Evolutionary conservation across 495 filamentous ascomycete genomes (phyloP), one percentile per base, ranked within the genome.

Genomic region (Podospora conica): DNA sequence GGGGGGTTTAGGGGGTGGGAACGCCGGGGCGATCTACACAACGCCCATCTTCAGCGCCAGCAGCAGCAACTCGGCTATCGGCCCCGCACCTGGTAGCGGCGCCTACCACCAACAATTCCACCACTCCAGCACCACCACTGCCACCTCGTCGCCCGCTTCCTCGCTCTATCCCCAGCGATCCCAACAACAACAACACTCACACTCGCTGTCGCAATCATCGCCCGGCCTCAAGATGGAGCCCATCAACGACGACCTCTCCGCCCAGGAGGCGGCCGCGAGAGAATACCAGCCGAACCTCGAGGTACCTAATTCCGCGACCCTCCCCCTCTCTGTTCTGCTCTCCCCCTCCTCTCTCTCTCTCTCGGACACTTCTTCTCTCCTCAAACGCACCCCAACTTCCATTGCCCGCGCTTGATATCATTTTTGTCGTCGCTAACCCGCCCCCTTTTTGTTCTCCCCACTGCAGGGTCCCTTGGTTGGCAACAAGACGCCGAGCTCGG

Each of bases 381-480:
- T 8, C 24, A n/a, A 6, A 20, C 11, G 28, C 11, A 15, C 15
- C 25, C 58, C 22, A 27, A 25, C n/a, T n/a, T n/a, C n/a, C n/a
- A n/a, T n/a, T n/a, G n/a, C n/a, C n/a, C n/a, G n/a, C n/a, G n/a
- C n/a, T n/a, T n/a, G n/a, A n/a, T n/a, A n/a, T n/a, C n/a, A n/a
- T n/a, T n/a, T n/a, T n/a, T 25, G 29, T 25, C 15, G 27, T 29
- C 64, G 65, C 67, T 71, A 58, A 71, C 65, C 53, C 48, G 4
- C n/a, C 12, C 20, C 33, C 33, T 53, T 40, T 53, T 56, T 60
- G 12, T 55, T 9, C 18, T n/a, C 40, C 33, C 40, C 29, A 7
- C 64, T 70, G 61, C 74, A 97, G 94, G 93, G 91, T 59, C 90
- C 91, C 33, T 81, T 93, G 12, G 91, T 98, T 56, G 90, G 94